Conservation (phyloP, 768 basidiomycete genomes). For the Calocybe cyanea region DNA sequence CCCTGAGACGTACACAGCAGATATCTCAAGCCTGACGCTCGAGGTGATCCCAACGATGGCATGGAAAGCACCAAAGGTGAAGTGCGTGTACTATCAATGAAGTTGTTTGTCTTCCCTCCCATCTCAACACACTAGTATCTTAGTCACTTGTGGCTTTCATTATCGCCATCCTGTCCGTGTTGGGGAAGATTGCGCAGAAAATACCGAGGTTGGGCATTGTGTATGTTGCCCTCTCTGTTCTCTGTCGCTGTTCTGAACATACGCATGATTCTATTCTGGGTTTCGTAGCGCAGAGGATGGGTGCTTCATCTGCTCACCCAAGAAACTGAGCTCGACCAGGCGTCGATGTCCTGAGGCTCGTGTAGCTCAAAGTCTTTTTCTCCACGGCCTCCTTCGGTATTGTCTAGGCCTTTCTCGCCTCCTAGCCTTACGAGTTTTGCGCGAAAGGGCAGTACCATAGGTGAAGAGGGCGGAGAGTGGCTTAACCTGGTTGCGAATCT, state of each 20-base stretch:
- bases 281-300: conserved; percentile 74
- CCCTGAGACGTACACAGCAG: no score
- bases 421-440: no score
- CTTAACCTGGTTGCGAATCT: conserved; percentile 76
- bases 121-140: no score
- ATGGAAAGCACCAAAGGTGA: no score
- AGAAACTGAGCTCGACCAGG: conserved; percentile 15
- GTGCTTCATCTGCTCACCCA: conserved; percentile 68
- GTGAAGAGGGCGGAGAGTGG: conserved; percentile 48
- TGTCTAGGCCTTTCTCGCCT: not conserved
- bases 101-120: no score
- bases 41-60: no score
- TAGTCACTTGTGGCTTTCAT: no score
- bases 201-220: conserved; percentile 76
- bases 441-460: not conserved
- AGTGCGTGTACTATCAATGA: no score
- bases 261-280: not conserved
- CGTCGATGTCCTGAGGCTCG: no score
- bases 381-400: not conserved
- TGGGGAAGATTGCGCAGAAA: conserved; percentile 58
- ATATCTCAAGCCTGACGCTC: no score
- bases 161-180: no score
- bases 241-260: not conserved
- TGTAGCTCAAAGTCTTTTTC: conserved; percentile 5
- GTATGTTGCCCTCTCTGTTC: conserved; percentile 38